Conservation (phyloP, 345 rosid genomes). For the Populus davidiana region DNA sequence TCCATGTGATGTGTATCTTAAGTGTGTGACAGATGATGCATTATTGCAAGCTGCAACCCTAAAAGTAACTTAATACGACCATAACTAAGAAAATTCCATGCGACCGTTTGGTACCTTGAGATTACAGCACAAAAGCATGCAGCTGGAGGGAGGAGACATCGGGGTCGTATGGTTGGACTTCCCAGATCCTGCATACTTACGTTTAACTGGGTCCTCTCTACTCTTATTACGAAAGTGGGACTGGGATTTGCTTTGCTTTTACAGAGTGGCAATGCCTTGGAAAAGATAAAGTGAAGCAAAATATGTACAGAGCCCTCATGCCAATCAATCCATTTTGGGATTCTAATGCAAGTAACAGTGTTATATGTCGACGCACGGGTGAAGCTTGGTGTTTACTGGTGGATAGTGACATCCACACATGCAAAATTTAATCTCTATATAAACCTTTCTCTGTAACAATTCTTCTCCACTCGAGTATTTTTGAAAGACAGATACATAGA, state of each 20-base stretch:
- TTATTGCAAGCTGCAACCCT: too few relatives aligned
- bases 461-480: not conserved
- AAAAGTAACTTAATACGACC: not conserved
- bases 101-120: not conserved
- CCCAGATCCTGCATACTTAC: not conserved
- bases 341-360: not conserved
- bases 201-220: not conserved
- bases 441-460: not conserved
- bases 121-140: not conserved
- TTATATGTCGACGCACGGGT: conserved; percentile 12
- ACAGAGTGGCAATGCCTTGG: conserved; percentile 9
- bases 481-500: not conserved
- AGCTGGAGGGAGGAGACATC: not conserved
- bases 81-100: too few relatives aligned
- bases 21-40: too few relatives aligned
- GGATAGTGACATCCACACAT: not conserved
- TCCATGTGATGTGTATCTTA: too few relatives aligned
- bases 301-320: conserved; percentile 15
- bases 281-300: conserved; percentile 20
- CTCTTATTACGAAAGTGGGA: conserved; percentile 10
- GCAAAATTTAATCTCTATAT: not conserved
- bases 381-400: not conserved
- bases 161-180: not conserved
- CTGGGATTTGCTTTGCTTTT: conserved; percentile 22
- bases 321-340: conserved; percentile 5